Percentiles rank a stretch among this genome's conserved stretches.
These are phyloP conservation scores for Fusarium odoratissimum DNA, from an alignment of 2,329 filamentous ascomycete species.

Conservation along the genomic window DNA sequence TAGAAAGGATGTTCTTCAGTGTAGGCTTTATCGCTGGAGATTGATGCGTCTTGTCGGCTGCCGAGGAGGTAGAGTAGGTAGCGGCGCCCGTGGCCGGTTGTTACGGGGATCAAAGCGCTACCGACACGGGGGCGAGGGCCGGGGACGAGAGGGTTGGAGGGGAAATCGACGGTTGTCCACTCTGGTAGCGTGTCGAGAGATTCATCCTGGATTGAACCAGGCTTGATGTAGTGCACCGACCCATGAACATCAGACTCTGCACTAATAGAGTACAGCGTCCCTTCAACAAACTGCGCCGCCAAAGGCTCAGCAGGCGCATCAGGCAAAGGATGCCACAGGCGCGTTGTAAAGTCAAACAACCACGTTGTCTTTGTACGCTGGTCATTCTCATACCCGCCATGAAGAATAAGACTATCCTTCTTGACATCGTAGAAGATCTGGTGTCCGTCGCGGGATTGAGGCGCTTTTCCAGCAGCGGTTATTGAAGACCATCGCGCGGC, in stretches of 20 bases:
- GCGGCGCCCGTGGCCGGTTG: slow-evolving; percentile 26
- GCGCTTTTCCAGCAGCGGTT: slow-evolving; percentile 18
- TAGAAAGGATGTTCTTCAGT: slow-evolving; percentile 27
- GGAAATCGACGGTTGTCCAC: slow-evolving; percentile 31
- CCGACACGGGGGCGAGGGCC: slow-evolving; percentile 36
- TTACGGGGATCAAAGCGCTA: slow-evolving; percentile 18
- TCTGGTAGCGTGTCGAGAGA: not conserved
- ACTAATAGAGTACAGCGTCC: slow-evolving; percentile 33
- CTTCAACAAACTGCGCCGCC: slow-evolving; percentile 25
- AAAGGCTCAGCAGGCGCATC: slow-evolving; percentile 13
- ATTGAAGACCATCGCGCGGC: slow-evolving; percentile 17
- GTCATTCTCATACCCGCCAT: slow-evolving; percentile 20
- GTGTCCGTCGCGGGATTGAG: slow-evolving; percentile 7
- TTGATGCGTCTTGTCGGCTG: slow-evolving; percentile 20
- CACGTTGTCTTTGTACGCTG: slow-evolving; percentile 20
- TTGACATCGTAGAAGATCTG: slow-evolving; percentile 28
- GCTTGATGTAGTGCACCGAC: slow-evolving; percentile 26
- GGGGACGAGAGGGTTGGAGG: slow-evolving; percentile 22
- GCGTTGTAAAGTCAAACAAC: slow-evolving; percentile 32
- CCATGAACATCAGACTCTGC: slow-evolving; percentile 28
- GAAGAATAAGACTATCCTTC: slow-evolving; percentile 27
- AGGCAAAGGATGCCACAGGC: slow-evolving; percentile 23
- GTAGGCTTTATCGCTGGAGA: slow-evolving; percentile 6
- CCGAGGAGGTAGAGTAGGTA: slow-evolving; percentile 36
- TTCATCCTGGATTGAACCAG: slow-evolving; percentile 13